phyloP scores from a whole-genome alignment of 257 asterid species.

The Gardenia jasminoides region DNA sequence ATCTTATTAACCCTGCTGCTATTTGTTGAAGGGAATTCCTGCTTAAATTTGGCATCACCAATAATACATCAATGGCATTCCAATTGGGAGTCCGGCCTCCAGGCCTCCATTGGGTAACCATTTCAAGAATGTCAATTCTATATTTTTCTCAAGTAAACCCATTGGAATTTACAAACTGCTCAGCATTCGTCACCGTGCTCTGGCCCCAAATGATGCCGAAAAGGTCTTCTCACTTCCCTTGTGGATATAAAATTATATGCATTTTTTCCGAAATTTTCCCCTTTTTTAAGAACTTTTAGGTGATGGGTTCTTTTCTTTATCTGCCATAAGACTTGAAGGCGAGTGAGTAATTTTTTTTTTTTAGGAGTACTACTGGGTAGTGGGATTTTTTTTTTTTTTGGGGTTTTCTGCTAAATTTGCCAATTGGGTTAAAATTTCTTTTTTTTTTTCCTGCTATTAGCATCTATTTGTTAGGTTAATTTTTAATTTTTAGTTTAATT shows the following conservation, averaged over 20 bases:
- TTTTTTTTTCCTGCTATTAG: no score
- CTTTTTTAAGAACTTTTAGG: not conserved
- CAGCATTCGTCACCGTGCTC: conserved; percentile 1
- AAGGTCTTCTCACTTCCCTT: conserved; percentile 16
- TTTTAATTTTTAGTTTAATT: no score
- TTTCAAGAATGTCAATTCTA: not conserved
- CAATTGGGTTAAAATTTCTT: no score
- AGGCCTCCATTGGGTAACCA: conserved; percentile 4
- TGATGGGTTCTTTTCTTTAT: not conserved
- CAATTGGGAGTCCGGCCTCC: conserved; percentile 20
- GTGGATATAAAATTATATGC: not conserved
- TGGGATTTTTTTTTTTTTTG: no score
- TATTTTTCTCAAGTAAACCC: not conserved
- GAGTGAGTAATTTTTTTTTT: no score
- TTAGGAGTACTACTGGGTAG: no score
- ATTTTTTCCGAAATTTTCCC: not conserved
- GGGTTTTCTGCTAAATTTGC: no score
- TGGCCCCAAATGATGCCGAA: conserved; percentile 21
- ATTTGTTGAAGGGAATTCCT: no score
- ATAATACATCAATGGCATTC: conserved; percentile 17
- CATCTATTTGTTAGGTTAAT: no score
- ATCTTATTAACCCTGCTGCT: no score
- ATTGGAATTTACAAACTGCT: conserved; percentile 2
- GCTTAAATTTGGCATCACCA: no score
- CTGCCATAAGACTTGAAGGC: not conserved